A percentile compares a stretch with the other conserved stretches of the same genome.
phyloP scores from a whole-genome alignment of 2,329 filamentous ascomycete genomes.

The Penicillium oxalicum region DNA sequence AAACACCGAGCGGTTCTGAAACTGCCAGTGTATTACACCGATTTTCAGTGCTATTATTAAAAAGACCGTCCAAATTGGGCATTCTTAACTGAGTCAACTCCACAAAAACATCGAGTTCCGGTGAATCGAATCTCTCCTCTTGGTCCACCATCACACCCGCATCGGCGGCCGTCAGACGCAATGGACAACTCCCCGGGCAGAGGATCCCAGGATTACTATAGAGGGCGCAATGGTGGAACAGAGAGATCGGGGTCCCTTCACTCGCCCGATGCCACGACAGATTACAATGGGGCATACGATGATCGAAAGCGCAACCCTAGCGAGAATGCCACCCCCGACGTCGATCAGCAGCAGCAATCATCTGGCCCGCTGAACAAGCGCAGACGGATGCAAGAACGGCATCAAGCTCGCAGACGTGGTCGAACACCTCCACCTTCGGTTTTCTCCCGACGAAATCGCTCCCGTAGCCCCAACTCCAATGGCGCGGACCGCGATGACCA shows the following conservation, averaged over 20 bases:
- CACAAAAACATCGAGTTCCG: too few species aligned
- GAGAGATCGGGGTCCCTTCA: conserved; percentile 1
- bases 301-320: conserved; percentile 26
- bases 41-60: too few species aligned
- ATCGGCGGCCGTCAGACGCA: neutral
- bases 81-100: too few species aligned
- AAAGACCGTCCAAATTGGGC: too few species aligned
- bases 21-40: neutral
- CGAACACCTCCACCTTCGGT: conserved; percentile 33
- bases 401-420: conserved; percentile 34
- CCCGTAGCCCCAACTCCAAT: conserved; percentile 17
- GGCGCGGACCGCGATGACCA: conserved; percentile 20
- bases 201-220: conserved; percentile 3
- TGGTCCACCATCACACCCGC: too few species aligned
- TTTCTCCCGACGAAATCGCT: conserved; percentile 37
- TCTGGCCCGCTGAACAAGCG: conserved; percentile 32
- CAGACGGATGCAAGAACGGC: conserved; percentile 36
- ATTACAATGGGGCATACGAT: conserved; percentile 14
- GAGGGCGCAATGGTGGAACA: neutral
- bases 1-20: neutral
- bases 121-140: too few species aligned
- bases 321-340: conserved; percentile 18
- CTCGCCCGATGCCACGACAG: neutral
- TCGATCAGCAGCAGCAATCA: conserved; percentile 18
- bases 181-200: conserved; percentile 8